A percentile compares a stretch with the other conserved stretches of the same genome.
phyloP scores from a whole-genome alignment of 2,329 filamentous ascomycete species.

The Laburnicola sp. region DNA sequence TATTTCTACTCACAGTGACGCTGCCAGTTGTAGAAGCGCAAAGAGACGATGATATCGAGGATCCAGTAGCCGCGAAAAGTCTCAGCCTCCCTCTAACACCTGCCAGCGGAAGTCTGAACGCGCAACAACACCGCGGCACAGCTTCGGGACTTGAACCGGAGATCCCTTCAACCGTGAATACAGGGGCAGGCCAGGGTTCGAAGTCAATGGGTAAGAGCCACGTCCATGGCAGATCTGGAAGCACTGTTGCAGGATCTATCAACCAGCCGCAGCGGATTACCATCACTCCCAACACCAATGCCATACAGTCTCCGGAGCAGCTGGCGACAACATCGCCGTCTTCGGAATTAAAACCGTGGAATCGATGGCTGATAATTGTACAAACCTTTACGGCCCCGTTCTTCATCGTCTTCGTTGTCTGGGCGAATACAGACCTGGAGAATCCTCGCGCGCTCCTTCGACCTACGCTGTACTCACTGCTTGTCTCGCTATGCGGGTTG shows the following conservation, averaged over 20 bases:
- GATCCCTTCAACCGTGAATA: slow-evolving; percentile 10
- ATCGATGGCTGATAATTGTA: slow-evolving; percentile 82
- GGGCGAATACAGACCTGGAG: slow-evolving; percentile 67
- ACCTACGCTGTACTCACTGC: slow-evolving; percentile 48
- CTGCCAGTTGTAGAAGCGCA: slow-evolving; percentile 84
- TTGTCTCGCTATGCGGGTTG: slow-evolving; percentile 67
- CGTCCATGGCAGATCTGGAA: slow-evolving; percentile 6
- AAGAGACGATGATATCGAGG: slow-evolving; percentile 53
- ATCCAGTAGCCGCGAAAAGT: slow-evolving; percentile 31
- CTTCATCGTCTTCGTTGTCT: slow-evolving; percentile 77
- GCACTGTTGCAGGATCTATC: slow-evolving; percentile 20
- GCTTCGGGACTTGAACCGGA: slow-evolving; percentile 27
- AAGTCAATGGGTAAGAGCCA: slow-evolving; percentile 2
- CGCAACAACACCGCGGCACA: slow-evolving; percentile 25
- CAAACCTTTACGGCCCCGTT: slow-evolving; percentile 86
- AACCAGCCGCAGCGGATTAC: slow-evolving; percentile 32
- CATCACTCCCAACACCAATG: slow-evolving; percentile 39
- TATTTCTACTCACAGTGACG: slow-evolving; percentile 87
- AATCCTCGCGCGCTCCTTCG: slow-evolving; percentile 63
- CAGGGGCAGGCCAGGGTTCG: slow-evolving; percentile 14
- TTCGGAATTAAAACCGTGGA: slow-evolving; percentile 66
- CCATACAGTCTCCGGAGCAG: slow-evolving; percentile 43
- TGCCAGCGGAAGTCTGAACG: slow-evolving; percentile 19
- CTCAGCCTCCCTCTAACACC: slow-evolving; percentile 40
- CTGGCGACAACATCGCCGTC: slow-evolving; percentile 22